Evolutionary conservation across 2,329 filamentous ascomycete genomes (phyloP).

Genomic region (Monosporascus cannonballus): DNA sequence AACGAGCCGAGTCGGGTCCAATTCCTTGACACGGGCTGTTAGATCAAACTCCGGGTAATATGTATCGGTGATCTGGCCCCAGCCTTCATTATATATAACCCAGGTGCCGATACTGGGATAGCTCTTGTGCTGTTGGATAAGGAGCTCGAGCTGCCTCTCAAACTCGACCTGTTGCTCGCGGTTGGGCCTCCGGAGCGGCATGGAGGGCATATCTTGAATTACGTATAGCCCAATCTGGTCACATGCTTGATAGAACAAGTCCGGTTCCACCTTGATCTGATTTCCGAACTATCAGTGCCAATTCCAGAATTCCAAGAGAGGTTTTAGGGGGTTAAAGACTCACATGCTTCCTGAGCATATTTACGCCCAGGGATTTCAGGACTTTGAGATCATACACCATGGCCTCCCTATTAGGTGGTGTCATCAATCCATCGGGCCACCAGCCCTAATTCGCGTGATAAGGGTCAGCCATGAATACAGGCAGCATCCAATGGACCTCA

Average conservation of each 20-base stretch:
- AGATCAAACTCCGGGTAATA: slow-evolving; percentile 52
- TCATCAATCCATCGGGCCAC: slow-evolving; percentile 65
- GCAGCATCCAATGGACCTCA: no score
- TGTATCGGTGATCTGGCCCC: slow-evolving; percentile 51
- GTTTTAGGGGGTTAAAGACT: slow-evolving; percentile 21
- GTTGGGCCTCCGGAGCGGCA: slow-evolving; percentile 34
- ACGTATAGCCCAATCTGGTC: slow-evolving; percentile 61
- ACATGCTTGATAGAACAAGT: slow-evolving; percentile 62
- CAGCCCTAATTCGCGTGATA: slow-evolving; percentile 37
- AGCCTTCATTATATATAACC: slow-evolving; percentile 69
- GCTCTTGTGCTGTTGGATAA: slow-evolving; percentile 57
- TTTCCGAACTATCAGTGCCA: not conserved
- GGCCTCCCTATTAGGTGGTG: slow-evolving; percentile 58
- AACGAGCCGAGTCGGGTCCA: slow-evolving; percentile 60
- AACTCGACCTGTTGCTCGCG: slow-evolving; percentile 46
- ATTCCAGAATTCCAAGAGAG: no score
- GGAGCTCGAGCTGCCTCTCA: slow-evolving; percentile 48
- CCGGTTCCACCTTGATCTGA: slow-evolving; percentile 60
- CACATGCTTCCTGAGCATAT: slow-evolving; percentile 66
- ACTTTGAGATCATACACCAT: slow-evolving; percentile 61
- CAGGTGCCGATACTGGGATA: slow-evolving; percentile 61
- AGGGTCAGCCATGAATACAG: no score
- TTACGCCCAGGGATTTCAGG: slow-evolving; percentile 61
- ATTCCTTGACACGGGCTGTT: slow-evolving; percentile 44
- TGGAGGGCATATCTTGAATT: slow-evolving; percentile 67